Evolutionary conservation across 1,284 basidiomycete genomes (phyloP), one percentile per base, ranked within the genome.

Genomic region (Xerocomus subilludens): DNA sequence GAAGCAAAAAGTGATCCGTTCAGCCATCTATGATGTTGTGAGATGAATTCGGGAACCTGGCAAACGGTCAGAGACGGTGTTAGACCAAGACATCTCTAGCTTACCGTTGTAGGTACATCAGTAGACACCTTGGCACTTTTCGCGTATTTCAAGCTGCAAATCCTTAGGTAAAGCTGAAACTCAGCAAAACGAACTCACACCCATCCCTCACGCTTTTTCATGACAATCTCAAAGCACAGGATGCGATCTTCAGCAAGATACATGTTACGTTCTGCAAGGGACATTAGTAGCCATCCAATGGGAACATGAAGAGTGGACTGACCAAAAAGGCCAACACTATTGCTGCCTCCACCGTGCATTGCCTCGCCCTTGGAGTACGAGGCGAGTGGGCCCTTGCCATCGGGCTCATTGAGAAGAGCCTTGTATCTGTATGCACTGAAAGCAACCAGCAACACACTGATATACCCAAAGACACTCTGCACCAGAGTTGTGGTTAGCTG

Each of bases 181-280:
- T 32, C 11, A 36, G 53, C 18, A 23, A 14, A 64, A 63, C 38
- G 58, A 30, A 88, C 93, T 79, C 86, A 94, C 92, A 90, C 88
- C 94, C 93, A 95, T 60, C 90, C 92, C 82, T 94, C 93, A 36
- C 86, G 86, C 82, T 94, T 94, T 89, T 98, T 99, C 10, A 97
- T 97, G 66, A 98, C 96, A 67, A 99, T 95, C 85, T 99, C 98
- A 85, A 98, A 99, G 85, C 97, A 99, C 60, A 98, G 87, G 76
- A 99, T 98, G 81, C 98, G 95, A 87, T 98, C 97, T 82, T 94
- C 95, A 33, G 95, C 95, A 75, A 96, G 90, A 83, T 96, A 96
- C 94, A 96, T 96, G 87, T 97, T 97, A 51, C 94, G 89, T 83
- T 96, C 91, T 87, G 83, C 53, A 67, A 76, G 51, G 30, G 32